Conservation (phyloP, 192 early-diverging fungal genomes). For the Phycomyces nitens region DNA sequence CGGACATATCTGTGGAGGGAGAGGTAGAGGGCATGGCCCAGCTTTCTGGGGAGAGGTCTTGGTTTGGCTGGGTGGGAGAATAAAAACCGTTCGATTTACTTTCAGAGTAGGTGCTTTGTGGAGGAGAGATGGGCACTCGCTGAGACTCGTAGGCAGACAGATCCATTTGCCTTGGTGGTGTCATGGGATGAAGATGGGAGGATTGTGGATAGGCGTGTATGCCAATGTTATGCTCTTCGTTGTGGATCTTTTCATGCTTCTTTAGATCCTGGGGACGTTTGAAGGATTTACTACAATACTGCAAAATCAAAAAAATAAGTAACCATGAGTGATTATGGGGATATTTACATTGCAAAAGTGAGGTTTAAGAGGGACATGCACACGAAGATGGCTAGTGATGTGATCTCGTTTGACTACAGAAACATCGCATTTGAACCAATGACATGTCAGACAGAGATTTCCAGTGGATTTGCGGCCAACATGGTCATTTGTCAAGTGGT, state of each 20-base stretch:
- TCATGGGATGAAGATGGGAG: background rate
- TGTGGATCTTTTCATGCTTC: slow-evolving; percentile 86
- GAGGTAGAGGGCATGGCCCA: background rate
- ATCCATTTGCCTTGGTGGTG: slow-evolving; percentile 17
- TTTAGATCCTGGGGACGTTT: slow-evolving; percentile 92
- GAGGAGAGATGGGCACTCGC: slow-evolving; percentile 19
- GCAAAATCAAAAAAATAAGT: background rate
- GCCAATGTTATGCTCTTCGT: slow-evolving; percentile 32
- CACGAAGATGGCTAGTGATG: slow-evolving; percentile 93
- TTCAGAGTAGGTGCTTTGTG: slow-evolving; percentile 31
- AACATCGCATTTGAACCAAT: slow-evolving; percentile 80
- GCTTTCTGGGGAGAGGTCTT: background rate
- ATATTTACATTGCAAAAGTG: slow-evolving; percentile 67
- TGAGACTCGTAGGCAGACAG: background rate
- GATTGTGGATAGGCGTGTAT: slow-evolving; percentile 1
- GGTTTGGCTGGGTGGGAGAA: background rate
- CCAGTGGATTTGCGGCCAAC: slow-evolving; percentile 85
- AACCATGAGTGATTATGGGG: background rate
- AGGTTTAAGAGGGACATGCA: slow-evolving; percentile 92
- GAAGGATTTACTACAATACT: slow-evolving; percentile 77
- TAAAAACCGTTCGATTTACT: slow-evolving; percentile 10
- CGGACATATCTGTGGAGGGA: slow-evolving; percentile 12
- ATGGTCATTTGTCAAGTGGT: slow-evolving; percentile 84
- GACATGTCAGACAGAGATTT: slow-evolving; percentile 85
- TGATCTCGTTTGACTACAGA: slow-evolving; percentile 88